Conservation (phyloP, 108 stramenopile species). For the Pseudonitzschia delicatissima region DNA sequence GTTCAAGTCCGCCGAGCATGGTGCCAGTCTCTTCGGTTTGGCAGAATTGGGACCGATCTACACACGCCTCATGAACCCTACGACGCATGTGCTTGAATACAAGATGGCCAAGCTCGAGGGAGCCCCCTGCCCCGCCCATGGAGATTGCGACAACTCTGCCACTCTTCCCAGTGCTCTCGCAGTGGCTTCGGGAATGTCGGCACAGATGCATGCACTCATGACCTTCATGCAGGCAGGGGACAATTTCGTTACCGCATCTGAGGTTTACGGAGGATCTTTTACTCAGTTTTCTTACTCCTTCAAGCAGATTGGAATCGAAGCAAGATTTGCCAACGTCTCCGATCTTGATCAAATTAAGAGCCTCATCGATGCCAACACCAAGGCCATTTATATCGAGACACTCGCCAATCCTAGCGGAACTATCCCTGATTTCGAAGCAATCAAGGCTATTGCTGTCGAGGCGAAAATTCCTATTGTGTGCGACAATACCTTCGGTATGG, state of each 20-base stretch:
- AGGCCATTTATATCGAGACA: constrained; percentile 77
- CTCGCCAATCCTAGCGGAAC: constrained; percentile 69
- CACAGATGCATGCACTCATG: constrained; percentile 71
- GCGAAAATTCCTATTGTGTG: constrained; percentile 86
- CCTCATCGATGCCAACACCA: constrained; percentile 78
- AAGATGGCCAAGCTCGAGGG: constrained; percentile 79
- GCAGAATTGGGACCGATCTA: constrained; percentile 90
- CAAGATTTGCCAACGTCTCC: constrained; percentile 68
- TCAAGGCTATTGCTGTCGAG: constrained; percentile 56
- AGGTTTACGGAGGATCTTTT: constrained; percentile 76
- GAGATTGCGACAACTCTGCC: constrained; percentile 2
- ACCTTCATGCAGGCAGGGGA: constrained; percentile 80
- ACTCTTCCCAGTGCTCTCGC: constrained; percentile 32
- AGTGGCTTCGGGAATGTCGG: constrained; percentile 62
- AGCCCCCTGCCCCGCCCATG: constrained; percentile 35
- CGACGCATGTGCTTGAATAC: constrained; percentile 71
- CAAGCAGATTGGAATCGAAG: constrained; percentile 73
- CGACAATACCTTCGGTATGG: constrained; percentile 82
- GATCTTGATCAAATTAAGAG: constrained; percentile 49
- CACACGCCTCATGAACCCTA: constrained; percentile 65
- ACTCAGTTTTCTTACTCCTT: constrained; percentile 37
- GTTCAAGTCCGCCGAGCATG: constrained; percentile 79
- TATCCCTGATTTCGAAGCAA: constrained; percentile 41
- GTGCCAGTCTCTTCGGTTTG: constrained; percentile 79
- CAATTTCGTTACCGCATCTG: constrained; percentile 69